Percentiles rank a stretch among this genome's conserved stretches.
phyloP scores from a whole-genome alignment of 202 grass and related monocot genomes.

The Saccharum hybrid region DNA sequence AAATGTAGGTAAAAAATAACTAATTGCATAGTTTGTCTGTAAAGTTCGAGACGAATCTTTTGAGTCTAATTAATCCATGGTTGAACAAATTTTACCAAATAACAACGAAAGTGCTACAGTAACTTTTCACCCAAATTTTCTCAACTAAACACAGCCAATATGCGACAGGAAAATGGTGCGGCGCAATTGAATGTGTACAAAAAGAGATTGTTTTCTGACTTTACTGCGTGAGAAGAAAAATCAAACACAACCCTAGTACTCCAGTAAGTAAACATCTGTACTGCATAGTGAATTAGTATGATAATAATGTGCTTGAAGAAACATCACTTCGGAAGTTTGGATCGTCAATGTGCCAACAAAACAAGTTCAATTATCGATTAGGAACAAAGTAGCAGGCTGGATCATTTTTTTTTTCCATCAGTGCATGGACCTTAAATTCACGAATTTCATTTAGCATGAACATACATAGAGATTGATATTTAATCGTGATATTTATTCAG shows the following conservation, averaged over 20 bases:
- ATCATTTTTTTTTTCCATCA: background rate
- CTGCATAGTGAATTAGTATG: background rate
- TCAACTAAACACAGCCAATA: too few species aligned
- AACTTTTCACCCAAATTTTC: too few species aligned
- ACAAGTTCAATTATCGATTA: background rate
- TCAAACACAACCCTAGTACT: background rate
- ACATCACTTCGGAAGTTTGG: background rate
- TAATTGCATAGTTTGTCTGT: too few species aligned
- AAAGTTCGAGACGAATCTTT: too few species aligned
- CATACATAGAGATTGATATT: background rate
- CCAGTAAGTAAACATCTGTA: background rate
- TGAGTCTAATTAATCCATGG: too few species aligned
- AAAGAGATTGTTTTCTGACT: background rate
- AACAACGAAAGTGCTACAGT: too few species aligned
- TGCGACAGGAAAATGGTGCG: background rate
- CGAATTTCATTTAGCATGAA: background rate
- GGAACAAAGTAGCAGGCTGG: background rate
- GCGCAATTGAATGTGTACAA: conserved; percentile 18
- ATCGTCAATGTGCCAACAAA: background rate
- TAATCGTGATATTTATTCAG: background rate
- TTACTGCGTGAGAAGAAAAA: conserved; percentile 27
- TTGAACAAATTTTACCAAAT: too few species aligned
- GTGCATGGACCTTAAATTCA: background rate
- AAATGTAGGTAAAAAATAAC: too few species aligned
- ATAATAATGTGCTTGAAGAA: background rate